Evolutionary conservation across 2,329 filamentous ascomycete species (phyloP).

Genomic region (Pyrenophora teres): DNA sequence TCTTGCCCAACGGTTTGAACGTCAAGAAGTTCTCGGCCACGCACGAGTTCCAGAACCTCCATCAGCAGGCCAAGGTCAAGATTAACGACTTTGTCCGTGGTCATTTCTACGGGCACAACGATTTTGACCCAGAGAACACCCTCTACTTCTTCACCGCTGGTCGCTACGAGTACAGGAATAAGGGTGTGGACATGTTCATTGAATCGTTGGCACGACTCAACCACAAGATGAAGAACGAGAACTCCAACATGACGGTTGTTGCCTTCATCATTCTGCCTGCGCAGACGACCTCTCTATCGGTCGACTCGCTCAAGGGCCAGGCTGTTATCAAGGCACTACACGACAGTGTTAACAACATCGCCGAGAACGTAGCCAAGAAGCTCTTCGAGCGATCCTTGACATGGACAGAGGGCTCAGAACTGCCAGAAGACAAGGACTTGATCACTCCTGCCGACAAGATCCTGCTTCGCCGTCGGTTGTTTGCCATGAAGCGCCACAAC

Average conservation of each 20-base stretch:
- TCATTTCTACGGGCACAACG: constrained; percentile 97
- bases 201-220: constrained; percentile 94
- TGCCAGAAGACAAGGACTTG: constrained; percentile 96
- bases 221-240: constrained; percentile 81
- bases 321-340: constrained; percentile 95
- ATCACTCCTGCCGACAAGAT: constrained; percentile 92
- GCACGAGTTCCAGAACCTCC: constrained; percentile 98
- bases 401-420: constrained; percentile 92
- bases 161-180: constrained; percentile 97
- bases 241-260: constrained; percentile 91
- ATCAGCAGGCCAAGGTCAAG: constrained; percentile 95
- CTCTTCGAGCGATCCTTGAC: constrained; percentile 92
- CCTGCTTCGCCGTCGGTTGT: constrained; percentile 85
- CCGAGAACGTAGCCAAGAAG: constrained; percentile 87
- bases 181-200: constrained; percentile 99
- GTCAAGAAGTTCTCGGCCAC: constrained; percentile 98
- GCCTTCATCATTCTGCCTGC: constrained; percentile 99
- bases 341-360: constrained; percentile 91
- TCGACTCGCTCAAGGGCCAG: constrained; percentile 94
- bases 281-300: constrained; percentile 90
- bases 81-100: constrained; percentile 98
- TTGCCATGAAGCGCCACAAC: constrained; percentile 91
- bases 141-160: constrained; percentile 97
- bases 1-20: constrained; percentile 94
- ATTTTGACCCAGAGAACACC: constrained; percentile 95